A percentile compares a stretch with the other conserved stretches of the same genome.
phyloP scores from a whole-genome alignment of 75 land plant genomes.

The Selaginella tamariscina region DNA sequence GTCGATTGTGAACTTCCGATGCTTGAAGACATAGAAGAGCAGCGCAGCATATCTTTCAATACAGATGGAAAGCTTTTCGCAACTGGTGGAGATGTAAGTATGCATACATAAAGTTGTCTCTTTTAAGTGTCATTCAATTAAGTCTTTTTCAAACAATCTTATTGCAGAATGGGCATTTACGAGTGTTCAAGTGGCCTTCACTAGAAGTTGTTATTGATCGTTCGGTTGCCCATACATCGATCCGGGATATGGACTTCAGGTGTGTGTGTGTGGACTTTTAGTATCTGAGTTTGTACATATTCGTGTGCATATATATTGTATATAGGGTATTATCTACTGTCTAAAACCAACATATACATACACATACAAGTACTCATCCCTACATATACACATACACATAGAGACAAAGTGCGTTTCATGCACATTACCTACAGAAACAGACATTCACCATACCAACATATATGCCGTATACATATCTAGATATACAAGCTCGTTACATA shows the following conservation, averaged over 20 bases:
- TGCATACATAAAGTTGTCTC: too few relatives aligned
- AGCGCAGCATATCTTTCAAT: neutral
- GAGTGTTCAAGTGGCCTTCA: constrained; percentile 86
- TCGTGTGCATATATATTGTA: neutral
- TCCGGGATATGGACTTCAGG: constrained; percentile 87
- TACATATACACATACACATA: too few relatives aligned
- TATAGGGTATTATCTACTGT: too few relatives aligned
- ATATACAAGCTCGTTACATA: too few relatives aligned
- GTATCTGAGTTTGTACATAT: neutral
- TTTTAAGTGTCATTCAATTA: neutral
- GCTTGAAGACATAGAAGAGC: neutral
- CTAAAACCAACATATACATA: too few relatives aligned
- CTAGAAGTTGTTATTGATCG: constrained; percentile 58
- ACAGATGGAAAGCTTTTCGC: neutral
- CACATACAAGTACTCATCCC: too few relatives aligned
- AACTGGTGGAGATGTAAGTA: neutral
- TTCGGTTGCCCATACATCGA: constrained; percentile 56
- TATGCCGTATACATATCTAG: too few relatives aligned
- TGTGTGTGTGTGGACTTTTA: constrained; percentile 14
- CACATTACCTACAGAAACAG: too few relatives aligned
- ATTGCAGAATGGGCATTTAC: constrained; percentile 83
- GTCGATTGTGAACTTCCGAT: neutral
- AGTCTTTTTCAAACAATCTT: neutral
- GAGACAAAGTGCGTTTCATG: too few relatives aligned
- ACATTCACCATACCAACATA: too few relatives aligned